Base-by-base conservation (phyloP, 208 protist genomes). In the Crithidia expoeki region DNA sequence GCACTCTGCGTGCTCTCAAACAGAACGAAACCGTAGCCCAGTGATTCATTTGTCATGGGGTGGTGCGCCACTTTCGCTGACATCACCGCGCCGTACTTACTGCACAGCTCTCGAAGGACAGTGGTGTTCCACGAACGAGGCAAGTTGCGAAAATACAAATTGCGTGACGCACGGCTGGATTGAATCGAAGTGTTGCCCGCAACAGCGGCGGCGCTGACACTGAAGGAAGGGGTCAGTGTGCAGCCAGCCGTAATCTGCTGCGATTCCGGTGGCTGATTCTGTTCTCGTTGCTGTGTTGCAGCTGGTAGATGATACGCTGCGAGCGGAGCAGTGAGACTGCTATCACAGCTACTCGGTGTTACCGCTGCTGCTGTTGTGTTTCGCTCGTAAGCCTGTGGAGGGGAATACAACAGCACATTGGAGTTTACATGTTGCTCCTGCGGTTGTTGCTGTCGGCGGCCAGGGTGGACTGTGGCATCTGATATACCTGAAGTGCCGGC, bases 11-110 rank as follows among this genome's bases (percentile, higher is more conserved):
- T 58, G 4, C 73, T 57, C 61, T 89, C 83, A 58, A 89, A 89
- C n/a, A 92, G 72, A 0, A 92, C 86, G 68, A 92, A 92, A n/a
- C 86, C 86, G 68, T 88, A 92, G 57, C 76, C 78, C 0, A 81
- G 71, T 6, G 76, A 80, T 33, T 80, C 72, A 34, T 92, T 92
- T 1, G 79, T 83, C 4, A 58, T 49, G 1, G 71, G 50, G 57
- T 92, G 78, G 34, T 88, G 83, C 2, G 79, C 78, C 9, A 92
- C 83, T 51, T 86, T 92, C 1, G 86, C 86, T 16, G 78, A 84
- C 44, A 84, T 32, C 25, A 92, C 86, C 30, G 56, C 49, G 52
- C 86, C 86, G 55, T 79, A 92, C 11, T 58, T 38, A 28, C 66
- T 38, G 66, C 83, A 92, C 33, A 92, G 68, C 60, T 86, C 79